Conservation (phyloP, 768 basidiomycete species). For the Kwoniella sp. region DNA sequence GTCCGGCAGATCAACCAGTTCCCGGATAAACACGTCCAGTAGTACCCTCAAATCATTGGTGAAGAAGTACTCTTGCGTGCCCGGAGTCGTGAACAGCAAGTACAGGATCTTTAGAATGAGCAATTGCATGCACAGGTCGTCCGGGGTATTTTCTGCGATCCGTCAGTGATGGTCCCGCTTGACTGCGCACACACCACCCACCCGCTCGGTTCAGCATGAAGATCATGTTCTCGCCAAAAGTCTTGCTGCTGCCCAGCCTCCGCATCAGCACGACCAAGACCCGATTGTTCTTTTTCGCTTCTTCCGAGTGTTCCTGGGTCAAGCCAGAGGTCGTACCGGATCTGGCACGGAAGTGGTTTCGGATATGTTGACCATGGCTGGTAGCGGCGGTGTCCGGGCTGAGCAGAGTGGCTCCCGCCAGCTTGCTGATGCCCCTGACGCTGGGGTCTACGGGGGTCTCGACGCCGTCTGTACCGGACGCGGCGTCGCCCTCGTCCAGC, state of each 20-base stretch:
- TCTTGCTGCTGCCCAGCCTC: constrained; percentile 80
- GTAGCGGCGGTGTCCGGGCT: constrained; percentile 1
- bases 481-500: neutral
- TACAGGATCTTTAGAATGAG: constrained; percentile 91
- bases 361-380: constrained; percentile 11
- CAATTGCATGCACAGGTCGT: constrained; percentile 90
- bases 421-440: neutral
- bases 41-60: constrained; percentile 94
- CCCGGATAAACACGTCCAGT: constrained; percentile 95
- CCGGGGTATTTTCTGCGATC: constrained; percentile 68
- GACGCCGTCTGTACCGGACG: neutral
- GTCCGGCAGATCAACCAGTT: constrained; percentile 83
- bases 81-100: constrained; percentile 86
- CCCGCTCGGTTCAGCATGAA: constrained; percentile 97
- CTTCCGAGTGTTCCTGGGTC: constrained; percentile 44
- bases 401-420: neutral
- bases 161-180: neutral
- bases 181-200: constrained; percentile 52
- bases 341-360: constrained; percentile 30
- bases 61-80: constrained; percentile 93
- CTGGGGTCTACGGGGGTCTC: constrained; percentile 12
- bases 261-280: constrained; percentile 77
- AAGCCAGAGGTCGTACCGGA: constrained; percentile 17
- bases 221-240: constrained; percentile 97
- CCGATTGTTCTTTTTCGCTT: constrained; percentile 58